These are phyloP conservation scores for Glonium stellatum DNA, from an alignment of 495 filamentous ascomycete genomes.

Conservation along the genomic window DNA sequence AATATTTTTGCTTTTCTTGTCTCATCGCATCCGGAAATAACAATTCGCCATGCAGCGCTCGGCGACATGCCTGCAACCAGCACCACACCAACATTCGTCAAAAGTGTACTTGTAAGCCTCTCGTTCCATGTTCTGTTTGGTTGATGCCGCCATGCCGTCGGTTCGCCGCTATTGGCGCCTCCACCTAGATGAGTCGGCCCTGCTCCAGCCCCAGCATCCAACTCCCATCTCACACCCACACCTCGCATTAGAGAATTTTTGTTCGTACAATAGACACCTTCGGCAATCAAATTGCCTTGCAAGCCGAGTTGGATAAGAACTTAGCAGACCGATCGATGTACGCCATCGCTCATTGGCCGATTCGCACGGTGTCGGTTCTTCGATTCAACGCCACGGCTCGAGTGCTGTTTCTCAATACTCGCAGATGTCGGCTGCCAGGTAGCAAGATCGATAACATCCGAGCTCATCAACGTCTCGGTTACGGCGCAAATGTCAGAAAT, in stretches of 20 bases:
- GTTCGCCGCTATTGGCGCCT: too few species aligned
- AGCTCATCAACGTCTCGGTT: conserved; percentile 50
- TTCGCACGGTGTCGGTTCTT: conserved; percentile 35
- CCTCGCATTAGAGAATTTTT: background rate
- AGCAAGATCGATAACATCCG: conserved; percentile 42
- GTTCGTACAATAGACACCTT: background rate
- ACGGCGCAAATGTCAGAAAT: conserved; percentile 50
- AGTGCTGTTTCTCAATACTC: conserved; percentile 39
- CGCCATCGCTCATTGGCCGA: conserved; percentile 49
- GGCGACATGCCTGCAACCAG: too few species aligned
- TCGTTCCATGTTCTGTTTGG: too few species aligned
- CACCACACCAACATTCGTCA: too few species aligned
- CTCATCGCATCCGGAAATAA: too few species aligned
- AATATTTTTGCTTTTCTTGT: too few species aligned
- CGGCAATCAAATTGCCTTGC: background rate
- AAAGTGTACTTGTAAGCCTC: too few species aligned
- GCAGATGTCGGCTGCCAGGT: conserved; percentile 35
- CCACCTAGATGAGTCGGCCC: too few species aligned
- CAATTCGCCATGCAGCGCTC: too few species aligned
- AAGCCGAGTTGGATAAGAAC: background rate
- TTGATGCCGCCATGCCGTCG: too few species aligned
- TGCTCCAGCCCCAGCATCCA: too few species aligned
- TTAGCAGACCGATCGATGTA: conserved; percentile 55
- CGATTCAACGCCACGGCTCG: conserved; percentile 31
- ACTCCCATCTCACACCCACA: too few species aligned